Evolutionary conservation across 257 asterid species (phyloP).

Genomic region (Lavandula angustifolia): DNA sequence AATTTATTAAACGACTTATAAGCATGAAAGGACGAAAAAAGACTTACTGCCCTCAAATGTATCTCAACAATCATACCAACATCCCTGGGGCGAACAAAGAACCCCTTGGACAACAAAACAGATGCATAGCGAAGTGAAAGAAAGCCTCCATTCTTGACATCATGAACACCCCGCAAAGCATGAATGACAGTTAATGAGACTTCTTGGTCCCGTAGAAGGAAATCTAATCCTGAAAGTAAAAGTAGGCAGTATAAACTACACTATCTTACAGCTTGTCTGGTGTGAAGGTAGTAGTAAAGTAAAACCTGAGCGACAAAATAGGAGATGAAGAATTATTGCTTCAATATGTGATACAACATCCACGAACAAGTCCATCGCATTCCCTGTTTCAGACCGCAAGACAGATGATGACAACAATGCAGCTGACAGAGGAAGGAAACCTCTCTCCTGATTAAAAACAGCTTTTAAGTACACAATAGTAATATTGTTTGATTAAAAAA

Average conservation of each 20-base stretch:
- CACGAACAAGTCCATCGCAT: conserved; percentile 53
- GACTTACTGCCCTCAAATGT: conserved; percentile 82
- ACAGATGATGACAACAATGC: conserved; percentile 81
- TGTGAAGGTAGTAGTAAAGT: conserved; percentile 21
- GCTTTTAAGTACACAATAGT: not conserved
- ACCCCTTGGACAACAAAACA: conserved; percentile 78
- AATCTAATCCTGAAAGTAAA: conserved; percentile 69
- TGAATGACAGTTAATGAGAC: conserved; percentile 61
- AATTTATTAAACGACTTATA: conserved; percentile 26
- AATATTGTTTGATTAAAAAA: not conserved
- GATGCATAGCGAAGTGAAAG: conserved; percentile 83
- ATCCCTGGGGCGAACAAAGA: conserved; percentile 66
- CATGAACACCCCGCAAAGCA: conserved; percentile 68
- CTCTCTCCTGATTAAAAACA: conserved; percentile 77
- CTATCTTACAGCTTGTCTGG: conserved; percentile 20
- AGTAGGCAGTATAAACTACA: conserved; percentile 33
- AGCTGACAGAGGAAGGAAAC: conserved; percentile 93
- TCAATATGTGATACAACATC: conserved; percentile 70
- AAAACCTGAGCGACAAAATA: conserved; percentile 83
- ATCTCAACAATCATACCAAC: conserved; percentile 75
- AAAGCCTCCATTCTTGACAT: conserved; percentile 55
- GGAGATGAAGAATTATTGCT: conserved; percentile 72
- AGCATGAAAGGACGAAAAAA: conserved; percentile 14
- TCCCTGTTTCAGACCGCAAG: conserved; percentile 67
- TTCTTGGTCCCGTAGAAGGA: conserved; percentile 79